phyloP scores from a whole-genome alignment of 441 rosid species.

The Adansonia rubrostipa region DNA sequence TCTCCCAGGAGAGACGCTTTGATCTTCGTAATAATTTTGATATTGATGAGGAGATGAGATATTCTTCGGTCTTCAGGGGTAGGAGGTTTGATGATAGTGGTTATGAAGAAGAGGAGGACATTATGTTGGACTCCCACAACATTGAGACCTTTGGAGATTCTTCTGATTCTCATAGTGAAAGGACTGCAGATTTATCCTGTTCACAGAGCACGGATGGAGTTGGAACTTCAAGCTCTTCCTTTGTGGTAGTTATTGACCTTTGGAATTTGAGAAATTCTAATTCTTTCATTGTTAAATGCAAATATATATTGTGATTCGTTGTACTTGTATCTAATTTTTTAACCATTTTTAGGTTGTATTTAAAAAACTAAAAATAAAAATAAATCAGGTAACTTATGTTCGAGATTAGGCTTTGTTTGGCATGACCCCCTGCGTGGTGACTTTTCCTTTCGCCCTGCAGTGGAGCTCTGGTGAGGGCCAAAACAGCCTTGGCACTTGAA shows the following conservation, averaged over 20 bases:
- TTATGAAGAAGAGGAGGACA: conserved; percentile 72
- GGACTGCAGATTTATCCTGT: conserved; percentile 47
- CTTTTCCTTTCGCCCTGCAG: neutral
- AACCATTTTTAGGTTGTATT: neutral
- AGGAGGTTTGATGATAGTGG: conserved; percentile 72
- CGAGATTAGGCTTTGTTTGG: neutral
- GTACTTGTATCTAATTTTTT: neutral
- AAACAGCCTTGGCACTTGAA: too few relatives aligned
- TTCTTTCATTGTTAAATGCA: conserved; percentile 18
- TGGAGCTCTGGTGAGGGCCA: neutral
- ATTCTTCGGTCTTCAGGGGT: conserved; percentile 74
- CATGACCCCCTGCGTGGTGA: neutral
- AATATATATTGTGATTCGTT: neutral
- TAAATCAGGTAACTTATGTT: neutral
- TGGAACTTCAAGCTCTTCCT: conserved; percentile 53
- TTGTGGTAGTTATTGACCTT: conserved; percentile 47
- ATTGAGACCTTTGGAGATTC: conserved; percentile 69
- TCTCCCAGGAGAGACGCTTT: conserved; percentile 84
- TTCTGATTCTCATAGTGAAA: conserved; percentile 46
- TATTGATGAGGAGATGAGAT: conserved; percentile 88
- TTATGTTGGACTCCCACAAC: conserved; percentile 60
- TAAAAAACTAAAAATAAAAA: neutral
- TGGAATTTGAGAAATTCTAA: neutral
- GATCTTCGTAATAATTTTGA: conserved; percentile 59
- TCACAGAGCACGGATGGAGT: conserved; percentile 46